phyloP scores from a whole-genome alignment of 352 stramenopile species.

The Globisporangium nodosum region DNA sequence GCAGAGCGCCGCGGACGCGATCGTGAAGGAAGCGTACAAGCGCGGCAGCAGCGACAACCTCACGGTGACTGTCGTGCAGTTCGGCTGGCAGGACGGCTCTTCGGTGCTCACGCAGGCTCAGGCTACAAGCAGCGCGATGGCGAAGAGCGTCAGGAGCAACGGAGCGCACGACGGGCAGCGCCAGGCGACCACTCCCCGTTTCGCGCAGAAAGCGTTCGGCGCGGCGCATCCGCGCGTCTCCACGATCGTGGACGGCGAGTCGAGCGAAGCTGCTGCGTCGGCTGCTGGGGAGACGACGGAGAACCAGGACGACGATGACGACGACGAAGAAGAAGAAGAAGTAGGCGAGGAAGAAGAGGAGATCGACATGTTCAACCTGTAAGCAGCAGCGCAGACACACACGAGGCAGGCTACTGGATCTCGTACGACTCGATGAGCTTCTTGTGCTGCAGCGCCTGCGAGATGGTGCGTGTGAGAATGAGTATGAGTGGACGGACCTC shows the following conservation, averaged over 20 bases:
- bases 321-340: constrained; percentile 19
- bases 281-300: constrained; percentile 11
- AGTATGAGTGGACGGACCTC: background rate
- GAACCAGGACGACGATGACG: constrained; percentile 13
- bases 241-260: constrained; percentile 4
- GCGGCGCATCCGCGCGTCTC: background rate
- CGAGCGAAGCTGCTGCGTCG: background rate
- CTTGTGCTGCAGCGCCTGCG: constrained; percentile 11
- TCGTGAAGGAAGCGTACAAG: constrained; percentile 51
- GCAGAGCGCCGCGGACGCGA: constrained; percentile 35
- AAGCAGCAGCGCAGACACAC: background rate
- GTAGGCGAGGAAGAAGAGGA: constrained; percentile 18
- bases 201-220: background rate
- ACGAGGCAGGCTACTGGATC: background rate
- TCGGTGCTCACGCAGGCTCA: constrained; percentile 17
- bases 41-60: constrained; percentile 54
- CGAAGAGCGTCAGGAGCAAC: background rate
- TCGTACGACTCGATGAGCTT: constrained; percentile 15
- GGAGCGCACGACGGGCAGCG: background rate
- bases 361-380: constrained; percentile 60
- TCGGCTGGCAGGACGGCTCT: constrained; percentile 31
- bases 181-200: background rate
- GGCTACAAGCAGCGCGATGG: background rate
- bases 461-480: background rate
- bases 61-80: constrained; percentile 46